These are phyloP conservation scores for Magnolia sinica DNA, from an alignment of 164 flowering plant genomes.

Conservation along the genomic window DNA sequence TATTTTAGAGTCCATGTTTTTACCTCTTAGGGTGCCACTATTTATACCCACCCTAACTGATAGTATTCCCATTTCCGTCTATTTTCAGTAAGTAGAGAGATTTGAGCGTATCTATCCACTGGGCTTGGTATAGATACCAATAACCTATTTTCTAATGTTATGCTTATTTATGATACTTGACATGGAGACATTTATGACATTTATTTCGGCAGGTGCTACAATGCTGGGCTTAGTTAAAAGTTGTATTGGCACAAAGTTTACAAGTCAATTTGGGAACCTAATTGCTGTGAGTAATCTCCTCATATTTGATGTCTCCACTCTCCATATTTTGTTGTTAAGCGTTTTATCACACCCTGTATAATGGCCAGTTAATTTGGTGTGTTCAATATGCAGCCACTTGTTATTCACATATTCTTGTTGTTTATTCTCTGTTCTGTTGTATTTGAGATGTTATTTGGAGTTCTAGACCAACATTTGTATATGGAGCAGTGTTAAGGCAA, in stretches of 20 bases:
- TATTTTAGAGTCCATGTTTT: not conserved
- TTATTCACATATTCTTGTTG: not conserved
- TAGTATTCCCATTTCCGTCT: too few relatives aligned
- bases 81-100: too few relatives aligned
- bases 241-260: slow-evolving; percentile 91
- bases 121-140: not conserved
- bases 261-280: slow-evolving; percentile 86
- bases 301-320: not conserved
- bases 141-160: not conserved
- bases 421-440: slow-evolving; percentile 1
- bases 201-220: slow-evolving; percentile 48
- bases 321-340: too few relatives aligned
- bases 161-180: not conserved
- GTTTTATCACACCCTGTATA: too few relatives aligned
- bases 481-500: slow-evolving; percentile 27
- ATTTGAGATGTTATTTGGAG: too few relatives aligned
- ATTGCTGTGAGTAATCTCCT: slow-evolving; percentile 63
- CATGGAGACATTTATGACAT: not conserved
- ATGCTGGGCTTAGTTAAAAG: slow-evolving; percentile 84
- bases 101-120: too few relatives aligned
- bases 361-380: too few relatives aligned
- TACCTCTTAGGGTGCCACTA: too few relatives aligned
- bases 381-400: not conserved
- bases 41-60: too few relatives aligned
- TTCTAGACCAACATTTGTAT: too few relatives aligned